Conservation (phyloP, 371 early-diverging fungal species). For the Dichotomocladium elegans region DNA sequence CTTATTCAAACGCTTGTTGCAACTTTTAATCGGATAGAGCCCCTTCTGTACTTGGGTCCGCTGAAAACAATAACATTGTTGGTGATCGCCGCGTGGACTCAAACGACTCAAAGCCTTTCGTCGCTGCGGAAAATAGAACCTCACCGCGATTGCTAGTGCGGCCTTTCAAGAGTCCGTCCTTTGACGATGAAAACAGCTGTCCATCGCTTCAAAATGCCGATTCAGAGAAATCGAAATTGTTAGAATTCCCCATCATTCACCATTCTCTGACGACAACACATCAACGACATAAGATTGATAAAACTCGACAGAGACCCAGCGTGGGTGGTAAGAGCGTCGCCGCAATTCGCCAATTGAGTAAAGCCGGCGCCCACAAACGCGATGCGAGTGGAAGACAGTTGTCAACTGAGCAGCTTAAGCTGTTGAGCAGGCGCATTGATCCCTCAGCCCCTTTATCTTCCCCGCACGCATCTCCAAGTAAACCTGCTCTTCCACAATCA, state of each 20-base stretch:
- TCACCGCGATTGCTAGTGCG: too few relatives aligned
- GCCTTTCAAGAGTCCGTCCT: too few relatives aligned
- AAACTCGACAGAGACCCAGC: slow-evolving; percentile 12
- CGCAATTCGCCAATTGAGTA: slow-evolving; percentile 4
- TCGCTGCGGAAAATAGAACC: background rate
- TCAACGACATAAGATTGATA: slow-evolving; percentile 7
- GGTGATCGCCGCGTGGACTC: background rate
- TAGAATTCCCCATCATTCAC: slow-evolving; percentile 4
- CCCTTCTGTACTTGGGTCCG: background rate
- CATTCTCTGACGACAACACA: slow-evolving; percentile 8
- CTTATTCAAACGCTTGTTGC: too few relatives aligned
- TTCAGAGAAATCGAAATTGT: background rate
- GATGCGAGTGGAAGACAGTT: slow-evolving; percentile 3
- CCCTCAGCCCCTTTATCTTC: slow-evolving; percentile 28
- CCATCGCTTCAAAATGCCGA: background rate
- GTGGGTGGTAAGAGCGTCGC: slow-evolving; percentile 26
- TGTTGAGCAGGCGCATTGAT: slow-evolving; percentile 41
- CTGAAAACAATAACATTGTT: background rate
- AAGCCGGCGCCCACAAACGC: background rate
- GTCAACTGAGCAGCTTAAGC: slow-evolving; percentile 29
- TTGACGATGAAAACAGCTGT: slow-evolving; percentile 5
- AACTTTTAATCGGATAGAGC: background rate
- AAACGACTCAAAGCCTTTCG: background rate
- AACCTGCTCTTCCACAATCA: slow-evolving; percentile 27
- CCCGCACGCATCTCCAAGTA: slow-evolving; percentile 29